These are phyloP conservation scores for Tolypocladium sp. DNA, from an alignment of 2,329 filamentous ascomycete species.

Conservation along the genomic window DNA sequence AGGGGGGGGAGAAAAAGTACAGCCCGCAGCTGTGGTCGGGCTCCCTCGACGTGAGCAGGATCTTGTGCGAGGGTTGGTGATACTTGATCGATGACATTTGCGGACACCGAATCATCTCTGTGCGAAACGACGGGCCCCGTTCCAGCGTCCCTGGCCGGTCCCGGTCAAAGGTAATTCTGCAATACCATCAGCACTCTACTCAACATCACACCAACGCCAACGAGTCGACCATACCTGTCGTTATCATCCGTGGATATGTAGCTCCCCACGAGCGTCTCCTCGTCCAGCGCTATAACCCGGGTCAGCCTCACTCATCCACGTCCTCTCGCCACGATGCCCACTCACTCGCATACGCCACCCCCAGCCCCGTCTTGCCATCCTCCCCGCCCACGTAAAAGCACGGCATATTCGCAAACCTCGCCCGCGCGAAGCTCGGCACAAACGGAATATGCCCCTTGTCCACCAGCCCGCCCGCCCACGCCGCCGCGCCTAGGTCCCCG, in stretches of 20 bases:
- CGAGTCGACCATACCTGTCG: constrained; percentile 23
- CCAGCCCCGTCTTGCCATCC: constrained; percentile 29
- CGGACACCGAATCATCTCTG: constrained; percentile 27
- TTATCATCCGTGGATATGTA: constrained; percentile 34
- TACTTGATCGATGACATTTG: constrained; percentile 39
- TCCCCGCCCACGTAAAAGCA: constrained; percentile 30
- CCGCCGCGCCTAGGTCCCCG: constrained; percentile 17
- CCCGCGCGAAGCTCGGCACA: constrained; percentile 16
- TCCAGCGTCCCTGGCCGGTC: constrained; percentile 2
- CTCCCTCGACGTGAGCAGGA: constrained; percentile 32
- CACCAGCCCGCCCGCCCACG: constrained; percentile 29
- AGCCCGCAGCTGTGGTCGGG: constrained; percentile 22
- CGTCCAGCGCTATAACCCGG: constrained; percentile 20
- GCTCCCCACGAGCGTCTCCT: constrained; percentile 23
- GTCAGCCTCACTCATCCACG: background rate
- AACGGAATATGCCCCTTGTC: constrained; percentile 31
- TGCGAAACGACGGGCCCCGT: constrained; percentile 8
- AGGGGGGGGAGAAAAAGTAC: constrained; percentile 27
- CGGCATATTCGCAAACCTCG: constrained; percentile 23
- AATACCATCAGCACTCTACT: background rate
- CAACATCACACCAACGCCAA: background rate
- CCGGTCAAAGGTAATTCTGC: constrained; percentile 6
- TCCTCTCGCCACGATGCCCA: constrained; percentile 4
- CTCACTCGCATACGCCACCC: constrained; percentile 35
- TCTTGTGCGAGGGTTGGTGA: constrained; percentile 28